These are phyloP conservation scores for Nakaseomyces glabratus DNA, from an alignment of 1,139 yeast species.

Conservation along the genomic window DNA sequence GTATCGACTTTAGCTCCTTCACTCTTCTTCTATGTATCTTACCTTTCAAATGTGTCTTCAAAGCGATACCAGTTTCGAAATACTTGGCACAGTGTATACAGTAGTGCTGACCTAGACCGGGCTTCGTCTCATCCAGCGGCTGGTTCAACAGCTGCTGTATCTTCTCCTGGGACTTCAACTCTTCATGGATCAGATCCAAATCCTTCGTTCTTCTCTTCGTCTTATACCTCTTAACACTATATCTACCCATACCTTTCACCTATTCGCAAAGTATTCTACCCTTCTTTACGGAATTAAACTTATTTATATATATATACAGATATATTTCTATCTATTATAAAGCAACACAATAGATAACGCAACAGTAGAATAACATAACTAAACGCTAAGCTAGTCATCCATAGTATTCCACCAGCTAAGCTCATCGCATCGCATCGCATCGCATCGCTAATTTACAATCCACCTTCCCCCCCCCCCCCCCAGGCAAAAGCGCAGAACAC, in stretches of 20 bases:
- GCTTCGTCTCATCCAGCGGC: constrained; percentile 78
- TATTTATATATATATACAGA: no score
- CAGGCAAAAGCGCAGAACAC: no score
- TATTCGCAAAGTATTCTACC: no score
- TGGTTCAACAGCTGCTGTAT: constrained; percentile 64
- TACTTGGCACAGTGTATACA: constrained; percentile 93
- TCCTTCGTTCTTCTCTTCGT: constrained; percentile 81
- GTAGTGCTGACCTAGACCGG: constrained; percentile 91
- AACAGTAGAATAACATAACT: no score
- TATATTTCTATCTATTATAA: no score
- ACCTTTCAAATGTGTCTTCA: constrained; percentile 61
- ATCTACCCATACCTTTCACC: constrained; percentile 80
- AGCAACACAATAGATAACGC: no score
- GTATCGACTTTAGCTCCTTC: constrained; percentile 62
- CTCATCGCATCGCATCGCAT: no score
- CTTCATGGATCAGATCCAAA: constrained; percentile 72
- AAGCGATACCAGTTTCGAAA: constrained; percentile 68
- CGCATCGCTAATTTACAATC: no score
- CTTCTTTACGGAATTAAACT: no score
- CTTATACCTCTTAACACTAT: constrained; percentile 67
- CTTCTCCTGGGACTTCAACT: constrained; percentile 54
- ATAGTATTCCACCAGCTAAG: no score
- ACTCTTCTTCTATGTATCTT: constrained; percentile 83
- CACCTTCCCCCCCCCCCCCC: no score
- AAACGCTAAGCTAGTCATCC: no score